A percentile compares a stretch with the other conserved stretches of the same genome.
Evolutionary conservation across 345 rosid species (phyloP).

Genomic region (Murraya koenigii): DNA sequence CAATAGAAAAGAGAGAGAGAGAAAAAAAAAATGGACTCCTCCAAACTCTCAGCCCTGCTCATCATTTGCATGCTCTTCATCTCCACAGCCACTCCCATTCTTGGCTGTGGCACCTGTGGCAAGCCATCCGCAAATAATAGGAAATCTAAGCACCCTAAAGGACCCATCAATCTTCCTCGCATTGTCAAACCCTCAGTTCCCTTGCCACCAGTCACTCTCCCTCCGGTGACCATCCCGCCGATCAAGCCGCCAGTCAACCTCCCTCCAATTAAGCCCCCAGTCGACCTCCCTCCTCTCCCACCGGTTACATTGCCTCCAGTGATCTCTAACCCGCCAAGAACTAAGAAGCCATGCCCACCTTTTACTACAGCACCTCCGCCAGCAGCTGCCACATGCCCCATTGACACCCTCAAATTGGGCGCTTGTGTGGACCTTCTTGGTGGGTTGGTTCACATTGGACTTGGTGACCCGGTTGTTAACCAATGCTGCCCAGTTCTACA

Average conservation of each 20-base stretch:
- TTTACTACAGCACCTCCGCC: conserved; percentile 21
- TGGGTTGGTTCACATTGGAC: conserved; percentile 74
- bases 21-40: conserved; percentile 39
- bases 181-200: conserved; percentile 24
- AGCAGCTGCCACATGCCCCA: conserved; percentile 55
- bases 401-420: conserved; percentile 78
- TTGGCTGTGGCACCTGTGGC: conserved; percentile 60
- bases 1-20: background rate
- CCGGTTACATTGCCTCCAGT: conserved; percentile 32
- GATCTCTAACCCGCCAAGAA: conserved; percentile 21
- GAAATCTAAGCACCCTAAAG: conserved; percentile 20
- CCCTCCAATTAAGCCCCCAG: conserved; percentile 32
- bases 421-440: conserved; percentile 92
- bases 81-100: conserved; percentile 50
- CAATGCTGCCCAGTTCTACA: conserved; percentile 77
- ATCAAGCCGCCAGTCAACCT: conserved; percentile 12
- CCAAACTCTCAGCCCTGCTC: conserved; percentile 53
- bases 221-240: conserved; percentile 34
- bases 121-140: conserved; percentile 34
- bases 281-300: conserved; percentile 25
- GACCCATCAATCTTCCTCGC: conserved; percentile 43
- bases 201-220: conserved; percentile 26
- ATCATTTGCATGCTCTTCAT: conserved; percentile 53
- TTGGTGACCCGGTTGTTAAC: conserved; percentile 77
- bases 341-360: conserved; percentile 35